These are phyloP conservation scores for Akanthomyces dipterigenus DNA, from an alignment of 2,329 filamentous ascomycete genomes.

Conservation along the genomic window DNA sequence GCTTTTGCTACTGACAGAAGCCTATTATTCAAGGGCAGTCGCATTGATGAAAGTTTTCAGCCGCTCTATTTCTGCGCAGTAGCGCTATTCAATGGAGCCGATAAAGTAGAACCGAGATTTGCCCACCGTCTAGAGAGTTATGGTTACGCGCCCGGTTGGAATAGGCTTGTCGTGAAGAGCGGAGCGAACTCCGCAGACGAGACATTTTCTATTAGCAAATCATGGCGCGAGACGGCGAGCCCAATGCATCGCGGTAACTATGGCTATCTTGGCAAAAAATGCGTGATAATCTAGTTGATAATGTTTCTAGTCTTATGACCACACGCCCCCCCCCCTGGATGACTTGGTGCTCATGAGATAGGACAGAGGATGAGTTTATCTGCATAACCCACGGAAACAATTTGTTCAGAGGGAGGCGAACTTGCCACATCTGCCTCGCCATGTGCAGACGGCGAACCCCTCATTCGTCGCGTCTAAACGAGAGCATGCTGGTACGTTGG, in stretches of 20 bases:
- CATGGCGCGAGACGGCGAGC: background rate
- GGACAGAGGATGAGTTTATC: no score
- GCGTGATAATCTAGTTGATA: no score
- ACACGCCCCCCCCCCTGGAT: background rate
- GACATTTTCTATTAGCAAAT: background rate
- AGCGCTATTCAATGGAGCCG: background rate
- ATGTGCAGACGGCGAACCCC: background rate
- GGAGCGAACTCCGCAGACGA: conserved; percentile 1
- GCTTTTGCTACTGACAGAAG: background rate
- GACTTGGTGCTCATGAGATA: no score
- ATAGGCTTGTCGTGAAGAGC: background rate
- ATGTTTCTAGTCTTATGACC: no score
- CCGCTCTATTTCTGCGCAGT: background rate
- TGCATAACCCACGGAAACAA: no score
- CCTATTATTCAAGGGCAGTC: background rate
- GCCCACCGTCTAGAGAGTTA: background rate
- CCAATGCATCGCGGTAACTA: background rate
- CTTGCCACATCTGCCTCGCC: background rate
- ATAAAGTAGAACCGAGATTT: background rate
- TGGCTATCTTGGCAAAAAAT: background rate
- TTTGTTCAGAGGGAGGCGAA: background rate
- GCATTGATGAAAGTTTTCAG: background rate
- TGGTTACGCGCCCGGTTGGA: background rate
- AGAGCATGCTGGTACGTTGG: background rate
- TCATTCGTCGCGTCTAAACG: background rate